phyloP scores from a whole-genome alignment of 371 early-diverging fungal genomes.

The Syncephalastrum monosporum region DNA sequence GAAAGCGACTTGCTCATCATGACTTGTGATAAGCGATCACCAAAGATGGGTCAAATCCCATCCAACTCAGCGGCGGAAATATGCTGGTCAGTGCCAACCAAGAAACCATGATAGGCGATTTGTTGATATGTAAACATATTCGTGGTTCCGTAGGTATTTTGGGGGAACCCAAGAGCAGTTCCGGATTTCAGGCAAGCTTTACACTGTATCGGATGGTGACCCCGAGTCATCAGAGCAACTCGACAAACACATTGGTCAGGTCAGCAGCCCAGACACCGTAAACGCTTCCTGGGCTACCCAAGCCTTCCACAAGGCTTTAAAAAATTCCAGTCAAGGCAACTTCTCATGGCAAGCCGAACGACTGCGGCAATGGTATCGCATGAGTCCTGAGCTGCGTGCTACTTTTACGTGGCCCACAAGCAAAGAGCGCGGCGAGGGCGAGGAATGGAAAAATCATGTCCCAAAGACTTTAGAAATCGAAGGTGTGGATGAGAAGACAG shows the following conservation, averaged over 20 bases:
- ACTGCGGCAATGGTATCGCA: slow-evolving; percentile 21
- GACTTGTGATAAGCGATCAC: slow-evolving; percentile 36
- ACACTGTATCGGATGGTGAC: not conserved
- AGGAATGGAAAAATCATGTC: not conserved
- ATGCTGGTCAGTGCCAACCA: slow-evolving; percentile 28
- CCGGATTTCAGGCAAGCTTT: slow-evolving; percentile 20
- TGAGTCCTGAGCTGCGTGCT: slow-evolving; percentile 28
- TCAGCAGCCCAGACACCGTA: not conserved
- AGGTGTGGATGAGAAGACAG: slow-evolving; percentile 11
- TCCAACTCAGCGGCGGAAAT: slow-evolving; percentile 34
- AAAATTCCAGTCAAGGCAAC: not conserved
- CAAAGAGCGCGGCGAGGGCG: not conserved
- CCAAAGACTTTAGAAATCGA: slow-evolving; percentile 12
- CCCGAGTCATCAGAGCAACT: not conserved
- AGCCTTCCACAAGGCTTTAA: not conserved
- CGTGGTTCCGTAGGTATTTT: slow-evolving; percentile 28
- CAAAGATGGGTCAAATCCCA: slow-evolving; percentile 36
- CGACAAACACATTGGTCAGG: not conserved
- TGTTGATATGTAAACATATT: not conserved
- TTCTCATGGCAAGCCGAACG: slow-evolving; percentile 40
- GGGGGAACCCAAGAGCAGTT: slow-evolving; percentile 37
- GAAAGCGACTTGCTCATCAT: slow-evolving; percentile 39
- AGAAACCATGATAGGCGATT: no score
- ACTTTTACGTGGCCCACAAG: slow-evolving; percentile 10
- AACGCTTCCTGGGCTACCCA: not conserved